These are phyloP conservation scores for Fusarium xylarioides DNA, from an alignment of 2,329 filamentous ascomycete species.

Conservation along the genomic window DNA sequence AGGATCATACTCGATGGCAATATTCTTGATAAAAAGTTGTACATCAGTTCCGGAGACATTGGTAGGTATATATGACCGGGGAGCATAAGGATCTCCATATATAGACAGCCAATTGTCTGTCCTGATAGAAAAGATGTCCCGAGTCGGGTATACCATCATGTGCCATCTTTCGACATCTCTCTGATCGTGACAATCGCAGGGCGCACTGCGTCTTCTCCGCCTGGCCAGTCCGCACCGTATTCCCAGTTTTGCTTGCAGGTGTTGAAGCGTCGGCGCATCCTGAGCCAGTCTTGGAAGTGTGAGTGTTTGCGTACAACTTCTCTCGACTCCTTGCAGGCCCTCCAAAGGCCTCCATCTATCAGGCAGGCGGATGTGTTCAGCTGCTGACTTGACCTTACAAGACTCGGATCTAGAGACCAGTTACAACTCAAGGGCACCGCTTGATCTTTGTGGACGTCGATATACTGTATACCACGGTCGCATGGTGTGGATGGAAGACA, in stretches of 20 bases:
- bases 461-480: neutral
- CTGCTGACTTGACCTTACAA: accelerated
- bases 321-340: neutral
- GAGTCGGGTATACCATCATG: neutral
- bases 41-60: neutral
- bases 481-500: neutral
- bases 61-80: neutral
- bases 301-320: neutral
- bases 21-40: neutral
- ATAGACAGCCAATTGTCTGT: neutral
- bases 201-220: accelerated
- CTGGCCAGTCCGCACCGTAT: neutral
- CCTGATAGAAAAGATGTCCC: constrained; percentile 3
- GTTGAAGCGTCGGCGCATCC: neutral
- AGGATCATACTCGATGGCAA: neutral
- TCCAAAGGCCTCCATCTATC: neutral
- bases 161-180: too few species aligned
- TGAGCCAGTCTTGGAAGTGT: neutral
- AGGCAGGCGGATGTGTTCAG: neutral
- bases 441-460: neutral
- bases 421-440: neutral
- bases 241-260: neutral
- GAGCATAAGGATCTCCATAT: neutral
- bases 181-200: too few species aligned
- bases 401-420: neutral